Evolutionary conservation across 2,329 filamentous ascomycete genomes (phyloP).

Genomic region (Elsinoe batatas): DNA sequence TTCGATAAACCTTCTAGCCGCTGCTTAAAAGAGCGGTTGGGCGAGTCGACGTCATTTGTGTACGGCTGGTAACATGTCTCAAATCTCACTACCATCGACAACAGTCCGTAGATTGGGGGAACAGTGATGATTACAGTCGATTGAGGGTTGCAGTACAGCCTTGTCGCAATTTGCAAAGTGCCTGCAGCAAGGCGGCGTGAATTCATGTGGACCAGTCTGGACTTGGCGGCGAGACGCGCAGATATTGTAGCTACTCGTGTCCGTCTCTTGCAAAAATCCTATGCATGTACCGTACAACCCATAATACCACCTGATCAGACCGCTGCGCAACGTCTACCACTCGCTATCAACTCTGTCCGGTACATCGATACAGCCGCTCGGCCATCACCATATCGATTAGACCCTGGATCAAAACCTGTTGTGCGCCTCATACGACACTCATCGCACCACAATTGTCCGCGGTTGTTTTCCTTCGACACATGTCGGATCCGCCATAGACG

Average conservation of each 20-base stretch:
- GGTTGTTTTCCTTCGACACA: background rate
- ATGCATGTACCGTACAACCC: background rate
- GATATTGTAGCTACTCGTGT: background rate
- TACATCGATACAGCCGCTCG: background rate
- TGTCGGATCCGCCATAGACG: conserved; percentile 1
- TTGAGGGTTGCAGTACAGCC: background rate
- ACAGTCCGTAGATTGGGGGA: background rate
- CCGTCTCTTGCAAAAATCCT: background rate
- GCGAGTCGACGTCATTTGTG: conserved; percentile 7
- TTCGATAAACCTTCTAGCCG: background rate
- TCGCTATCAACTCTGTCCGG: background rate
- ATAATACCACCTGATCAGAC: background rate
- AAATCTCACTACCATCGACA: background rate
- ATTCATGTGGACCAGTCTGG: background rate
- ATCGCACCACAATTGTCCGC: background rate
- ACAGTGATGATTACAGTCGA: no score
- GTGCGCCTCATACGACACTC: background rate
- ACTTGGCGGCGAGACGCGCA: background rate
- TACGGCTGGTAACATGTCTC: background rate
- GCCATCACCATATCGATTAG: background rate
- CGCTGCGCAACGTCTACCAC: background rate
- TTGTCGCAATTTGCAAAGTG: background rate
- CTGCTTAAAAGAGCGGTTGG: background rate
- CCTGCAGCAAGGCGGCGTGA: background rate
- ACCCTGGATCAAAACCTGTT: background rate